phyloP scores from a whole-genome alignment of 345 rosid species.

The Pistacia atlantica region DNA sequence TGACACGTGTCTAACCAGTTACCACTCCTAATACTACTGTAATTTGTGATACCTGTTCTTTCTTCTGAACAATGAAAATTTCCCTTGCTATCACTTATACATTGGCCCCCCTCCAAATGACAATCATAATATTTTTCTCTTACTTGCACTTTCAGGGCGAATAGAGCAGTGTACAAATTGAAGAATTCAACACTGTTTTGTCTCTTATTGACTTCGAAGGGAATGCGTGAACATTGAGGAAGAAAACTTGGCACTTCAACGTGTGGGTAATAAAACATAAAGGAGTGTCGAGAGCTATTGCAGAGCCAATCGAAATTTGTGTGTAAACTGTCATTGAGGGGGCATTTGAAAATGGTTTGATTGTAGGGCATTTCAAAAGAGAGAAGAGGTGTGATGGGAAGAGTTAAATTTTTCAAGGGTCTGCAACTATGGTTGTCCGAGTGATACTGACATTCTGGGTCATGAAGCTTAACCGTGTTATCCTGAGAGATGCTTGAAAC shows the following conservation, averaged over 20 bases:
- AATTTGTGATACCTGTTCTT: not conserved
- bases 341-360: no score
- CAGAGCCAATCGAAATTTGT: not conserved
- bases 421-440: no score
- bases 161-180: constrained; percentile 15
- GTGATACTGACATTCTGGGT: no score
- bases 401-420: no score
- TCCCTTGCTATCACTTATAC: not conserved
- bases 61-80: constrained; percentile 2
- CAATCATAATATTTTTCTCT: no score
- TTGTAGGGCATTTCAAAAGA: no score
- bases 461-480: no score
- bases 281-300: constrained; percentile 16
- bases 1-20: no score
- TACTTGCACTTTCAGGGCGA: constrained; percentile 23
- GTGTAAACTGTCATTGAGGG: not conserved
- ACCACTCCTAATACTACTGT: no score
- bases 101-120: constrained; percentile 11
- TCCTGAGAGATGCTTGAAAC: no score
- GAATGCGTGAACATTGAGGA: constrained; percentile 31
- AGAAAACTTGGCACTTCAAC: not conserved
- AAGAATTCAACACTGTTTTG: not conserved
- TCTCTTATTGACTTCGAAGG: constrained; percentile 19
- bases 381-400: no score
- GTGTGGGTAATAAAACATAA: not conserved